A percentile compares a stretch with the other conserved stretches of the same genome.
Evolutionary conservation across 148 eudicot genomes (phyloP).

Genomic region (Suaeda aralocaspica): DNA sequence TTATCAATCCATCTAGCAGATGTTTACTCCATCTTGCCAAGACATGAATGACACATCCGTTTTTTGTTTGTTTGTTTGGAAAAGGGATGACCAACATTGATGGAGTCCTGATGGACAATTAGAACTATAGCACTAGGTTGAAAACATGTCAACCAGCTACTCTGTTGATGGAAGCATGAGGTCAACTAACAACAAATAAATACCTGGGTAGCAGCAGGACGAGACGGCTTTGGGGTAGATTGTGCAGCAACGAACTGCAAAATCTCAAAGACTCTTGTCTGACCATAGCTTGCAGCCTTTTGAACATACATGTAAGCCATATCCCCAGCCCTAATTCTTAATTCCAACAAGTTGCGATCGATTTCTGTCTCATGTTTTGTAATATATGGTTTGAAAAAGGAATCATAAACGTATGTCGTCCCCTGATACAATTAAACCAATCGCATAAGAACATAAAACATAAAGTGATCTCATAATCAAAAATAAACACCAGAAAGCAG

Average conservation of each 20-base stretch:
- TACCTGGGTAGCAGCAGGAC: slow-evolving; percentile 76
- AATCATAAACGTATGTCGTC: slow-evolving; percentile 78
- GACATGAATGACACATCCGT: too few relatives aligned
- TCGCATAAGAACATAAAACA: slow-evolving; percentile 6
- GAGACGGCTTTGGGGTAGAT: slow-evolving; percentile 64
- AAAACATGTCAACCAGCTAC: neutral
- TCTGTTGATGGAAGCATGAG: neutral
- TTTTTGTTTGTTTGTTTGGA: too few relatives aligned
- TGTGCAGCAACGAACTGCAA: slow-evolving; percentile 84
- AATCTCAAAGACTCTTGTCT: slow-evolving; percentile 78
- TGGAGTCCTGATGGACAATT: too few relatives aligned
- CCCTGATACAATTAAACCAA: slow-evolving; percentile 48
- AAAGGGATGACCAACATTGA: neutral
- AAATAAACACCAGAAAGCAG: neutral
- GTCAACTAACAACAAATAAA: neutral
- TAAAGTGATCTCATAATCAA: neutral
- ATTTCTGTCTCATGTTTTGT: slow-evolving; percentile 88
- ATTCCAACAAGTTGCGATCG: slow-evolving; percentile 78
- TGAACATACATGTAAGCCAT: slow-evolving; percentile 66
- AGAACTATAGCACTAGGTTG: neutral
- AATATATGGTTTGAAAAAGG: slow-evolving; percentile 79
- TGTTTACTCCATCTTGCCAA: neutral
- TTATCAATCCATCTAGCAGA: neutral
- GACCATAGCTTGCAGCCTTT: slow-evolving; percentile 64
- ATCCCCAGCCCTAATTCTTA: slow-evolving; percentile 88